Percentiles rank a stretch among this genome's conserved stretches.
phyloP scores from a whole-genome alignment of 2,329 filamentous ascomycete genomes.

The Exophiala sp. region DNA sequence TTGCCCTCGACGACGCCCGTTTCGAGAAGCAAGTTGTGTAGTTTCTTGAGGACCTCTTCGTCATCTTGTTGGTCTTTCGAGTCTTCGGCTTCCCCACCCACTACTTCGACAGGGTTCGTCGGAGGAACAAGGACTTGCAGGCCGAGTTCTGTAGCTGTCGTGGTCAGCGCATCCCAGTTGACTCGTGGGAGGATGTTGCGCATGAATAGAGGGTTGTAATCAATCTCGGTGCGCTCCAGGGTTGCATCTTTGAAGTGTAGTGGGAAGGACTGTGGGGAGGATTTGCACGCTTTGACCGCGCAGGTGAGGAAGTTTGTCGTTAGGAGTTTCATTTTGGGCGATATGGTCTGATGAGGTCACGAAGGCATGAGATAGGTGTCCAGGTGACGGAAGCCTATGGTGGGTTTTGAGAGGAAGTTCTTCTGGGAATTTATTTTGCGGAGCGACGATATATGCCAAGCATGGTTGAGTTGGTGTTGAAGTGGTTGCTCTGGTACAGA shows the following conservation, averaged over 20 bases:
- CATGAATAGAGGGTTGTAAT: constrained; percentile 76
- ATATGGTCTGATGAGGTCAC: background rate
- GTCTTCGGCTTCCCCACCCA: constrained; percentile 11
- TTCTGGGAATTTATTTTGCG: too few relatives aligned
- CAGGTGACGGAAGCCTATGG: too few relatives aligned
- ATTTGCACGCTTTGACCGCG: constrained; percentile 92
- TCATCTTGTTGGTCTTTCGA: constrained; percentile 43
- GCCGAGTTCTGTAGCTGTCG: constrained; percentile 71
- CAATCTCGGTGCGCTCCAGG: constrained; percentile 77
- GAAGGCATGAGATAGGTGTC: too few relatives aligned
- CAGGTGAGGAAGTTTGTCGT: constrained; percentile 96
- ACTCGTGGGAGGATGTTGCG: constrained; percentile 80
- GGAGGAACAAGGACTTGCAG: constrained; percentile 27
- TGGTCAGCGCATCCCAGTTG: constrained; percentile 79
- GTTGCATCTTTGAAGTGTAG: constrained; percentile 90
- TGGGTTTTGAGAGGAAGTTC: too few relatives aligned
- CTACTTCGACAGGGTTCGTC: constrained; percentile 29
- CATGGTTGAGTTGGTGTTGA: too few relatives aligned
- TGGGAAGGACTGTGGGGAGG: constrained; percentile 73
- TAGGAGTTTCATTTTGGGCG: constrained; percentile 75
- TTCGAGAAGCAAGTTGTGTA: constrained; percentile 80
- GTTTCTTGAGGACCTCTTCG: constrained; percentile 64
- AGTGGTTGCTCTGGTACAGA: too few relatives aligned
- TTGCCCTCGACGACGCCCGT: constrained; percentile 87
- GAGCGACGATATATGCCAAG: too few relatives aligned